Evolutionary conservation across 2,329 filamentous ascomycete genomes (phyloP).

Genomic region (Annulohypoxylon truncatum): DNA sequence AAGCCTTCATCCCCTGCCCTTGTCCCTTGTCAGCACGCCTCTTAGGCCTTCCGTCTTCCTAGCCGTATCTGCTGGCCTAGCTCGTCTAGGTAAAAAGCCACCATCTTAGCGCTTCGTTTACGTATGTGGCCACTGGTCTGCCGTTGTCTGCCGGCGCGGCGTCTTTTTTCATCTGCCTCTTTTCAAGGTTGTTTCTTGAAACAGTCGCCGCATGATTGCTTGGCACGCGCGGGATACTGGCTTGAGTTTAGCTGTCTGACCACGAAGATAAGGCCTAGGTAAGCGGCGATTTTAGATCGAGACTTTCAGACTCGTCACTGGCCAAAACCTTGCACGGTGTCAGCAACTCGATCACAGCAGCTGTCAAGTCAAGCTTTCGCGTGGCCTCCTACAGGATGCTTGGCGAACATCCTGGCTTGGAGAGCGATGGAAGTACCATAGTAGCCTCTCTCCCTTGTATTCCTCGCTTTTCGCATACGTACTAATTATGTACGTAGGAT

Average conservation of each 20-base stretch:
- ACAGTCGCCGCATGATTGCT: slow-evolving; percentile 20
- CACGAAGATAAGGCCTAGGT: background rate
- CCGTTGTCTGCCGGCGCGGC: slow-evolving; percentile 28
- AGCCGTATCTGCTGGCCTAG: slow-evolving; percentile 19
- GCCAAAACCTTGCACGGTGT: background rate
- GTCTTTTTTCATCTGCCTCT: slow-evolving; percentile 13
- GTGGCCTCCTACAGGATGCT: slow-evolving; percentile 18
- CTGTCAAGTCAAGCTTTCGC: slow-evolving; percentile 34
- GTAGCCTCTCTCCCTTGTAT: background rate
- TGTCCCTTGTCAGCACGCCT: slow-evolving; percentile 4
- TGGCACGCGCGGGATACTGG: slow-evolving; percentile 8
- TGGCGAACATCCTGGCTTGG: slow-evolving; percentile 13
- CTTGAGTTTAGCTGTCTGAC: slow-evolving; percentile 1
- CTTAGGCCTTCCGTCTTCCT: slow-evolving; percentile 4
- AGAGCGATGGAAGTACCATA: background rate
- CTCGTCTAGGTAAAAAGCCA: slow-evolving; percentile 30
- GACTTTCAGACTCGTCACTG: background rate
- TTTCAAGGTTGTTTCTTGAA: background rate
- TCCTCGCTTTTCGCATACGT: background rate
- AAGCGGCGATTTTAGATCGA: background rate
- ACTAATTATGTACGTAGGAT: background rate
- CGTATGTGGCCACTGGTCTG: slow-evolving; percentile 7
- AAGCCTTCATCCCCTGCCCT: slow-evolving; percentile 1
- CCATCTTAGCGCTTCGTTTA: slow-evolving; percentile 28
- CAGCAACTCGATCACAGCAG: background rate